Percentiles rank a stretch among this genome's conserved stretches.
Conservation (phyloP, 768 basidiomycete genomes). For the Leccinum sublutescens region DNA sequence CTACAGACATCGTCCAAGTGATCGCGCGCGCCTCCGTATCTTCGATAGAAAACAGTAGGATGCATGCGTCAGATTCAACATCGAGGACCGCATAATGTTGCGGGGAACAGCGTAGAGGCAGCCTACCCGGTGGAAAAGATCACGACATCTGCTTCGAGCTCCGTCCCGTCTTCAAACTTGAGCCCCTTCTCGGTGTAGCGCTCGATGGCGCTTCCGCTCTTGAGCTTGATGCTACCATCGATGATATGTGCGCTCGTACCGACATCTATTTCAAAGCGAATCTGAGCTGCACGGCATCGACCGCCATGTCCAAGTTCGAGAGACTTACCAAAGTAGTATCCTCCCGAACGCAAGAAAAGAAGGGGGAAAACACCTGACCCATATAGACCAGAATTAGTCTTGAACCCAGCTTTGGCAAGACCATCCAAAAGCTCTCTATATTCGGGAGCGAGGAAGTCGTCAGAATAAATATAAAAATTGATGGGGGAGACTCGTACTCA, state of each 20-base stretch:
- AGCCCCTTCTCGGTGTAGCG: slow-evolving; percentile 34
- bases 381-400: slow-evolving; percentile 35
- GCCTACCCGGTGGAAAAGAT: slow-evolving; percentile 33
- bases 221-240: slow-evolving; percentile 50
- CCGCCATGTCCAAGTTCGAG: not conserved
- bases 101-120: not conserved
- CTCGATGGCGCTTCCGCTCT: slow-evolving; percentile 38
- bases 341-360: slow-evolving; percentile 31
- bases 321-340: slow-evolving; percentile 40
- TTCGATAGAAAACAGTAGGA: slow-evolving; percentile 16
- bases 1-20: slow-evolving; percentile 39
- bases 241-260: slow-evolving; percentile 45
- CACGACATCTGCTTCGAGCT: slow-evolving; percentile 33
- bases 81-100: not conserved
- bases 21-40: slow-evolving; percentile 45
- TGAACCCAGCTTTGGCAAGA: slow-evolving; percentile 39
- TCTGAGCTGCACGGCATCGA: not conserved
- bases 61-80: not conserved
- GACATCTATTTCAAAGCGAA: slow-evolving; percentile 21
- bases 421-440: slow-evolving; percentile 37
- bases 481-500: slow-evolving; percentile 4
- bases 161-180: slow-evolving; percentile 29
- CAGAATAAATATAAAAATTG: not conserved
- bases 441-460: not conserved
- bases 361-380: slow-evolving; percentile 34